Evolutionary conservation across 2,329 filamentous ascomycete genomes (phyloP).

Genomic region (Lecanosticta acicola): DNA sequence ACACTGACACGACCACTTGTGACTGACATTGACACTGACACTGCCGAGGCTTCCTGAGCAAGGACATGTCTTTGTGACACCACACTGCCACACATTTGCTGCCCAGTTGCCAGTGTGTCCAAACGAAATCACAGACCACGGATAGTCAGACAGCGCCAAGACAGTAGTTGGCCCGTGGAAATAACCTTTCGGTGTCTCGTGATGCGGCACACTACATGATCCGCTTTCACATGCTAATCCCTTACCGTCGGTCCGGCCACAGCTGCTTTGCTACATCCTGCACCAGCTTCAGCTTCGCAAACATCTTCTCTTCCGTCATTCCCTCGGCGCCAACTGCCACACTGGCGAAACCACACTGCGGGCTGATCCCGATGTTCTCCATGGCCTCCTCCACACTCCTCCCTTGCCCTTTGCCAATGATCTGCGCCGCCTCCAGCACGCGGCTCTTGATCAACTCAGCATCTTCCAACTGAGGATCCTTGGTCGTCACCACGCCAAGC

Average conservation of each 20-base stretch:
- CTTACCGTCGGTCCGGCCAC: slow-evolving; percentile 31
- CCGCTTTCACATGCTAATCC: slow-evolving; percentile 6
- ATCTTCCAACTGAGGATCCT: slow-evolving; percentile 35
- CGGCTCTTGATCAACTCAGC: slow-evolving; percentile 30
- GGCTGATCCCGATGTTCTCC: slow-evolving; percentile 35
- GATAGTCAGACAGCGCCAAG: no score
- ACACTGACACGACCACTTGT: no score
- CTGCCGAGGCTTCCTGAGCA: no score
- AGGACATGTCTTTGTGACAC: no score
- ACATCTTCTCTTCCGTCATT: slow-evolving; percentile 37
- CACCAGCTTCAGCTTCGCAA: slow-evolving; percentile 34
- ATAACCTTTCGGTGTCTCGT: no score
- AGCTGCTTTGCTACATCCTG: slow-evolving; percentile 34
- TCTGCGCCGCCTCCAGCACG: slow-evolving; percentile 33
- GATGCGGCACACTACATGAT: not conserved
- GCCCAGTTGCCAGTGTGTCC: no score
- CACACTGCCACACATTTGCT: no score
- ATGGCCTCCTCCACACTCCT: slow-evolving; percentile 33
- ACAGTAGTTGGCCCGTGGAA: no score
- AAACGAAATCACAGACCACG: no score
- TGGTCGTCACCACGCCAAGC: slow-evolving; percentile 36
- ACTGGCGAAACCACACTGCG: slow-evolving; percentile 37
- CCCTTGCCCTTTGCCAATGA: slow-evolving; percentile 36
- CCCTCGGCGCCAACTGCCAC: slow-evolving; percentile 34
- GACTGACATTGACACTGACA: no score